phyloP scores from a whole-genome alignment of 768 basidiomycete species.

The Tephrocybe sp. region DNA sequence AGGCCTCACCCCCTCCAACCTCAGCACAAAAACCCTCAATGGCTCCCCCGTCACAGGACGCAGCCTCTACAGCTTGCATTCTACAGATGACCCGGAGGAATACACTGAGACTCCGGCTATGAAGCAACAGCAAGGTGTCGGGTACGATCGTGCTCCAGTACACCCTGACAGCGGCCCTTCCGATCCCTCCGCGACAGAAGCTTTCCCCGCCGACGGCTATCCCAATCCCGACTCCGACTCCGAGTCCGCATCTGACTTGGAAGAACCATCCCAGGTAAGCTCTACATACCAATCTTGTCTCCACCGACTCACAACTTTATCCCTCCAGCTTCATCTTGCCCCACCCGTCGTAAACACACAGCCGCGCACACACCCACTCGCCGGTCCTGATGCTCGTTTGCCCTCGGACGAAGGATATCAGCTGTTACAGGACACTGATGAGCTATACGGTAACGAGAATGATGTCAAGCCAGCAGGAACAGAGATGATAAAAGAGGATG shows the following conservation, averaged over 20 bases:
- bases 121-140: background rate
- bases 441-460: too few relatives aligned
- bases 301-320: background rate
- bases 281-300: background rate
- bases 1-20: constrained; percentile 3
- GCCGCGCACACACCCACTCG: constrained; percentile 19
- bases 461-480: too few relatives aligned
- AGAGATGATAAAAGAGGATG: too few relatives aligned
- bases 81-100: background rate
- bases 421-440: too few relatives aligned
- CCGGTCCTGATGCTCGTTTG: constrained; percentile 10
- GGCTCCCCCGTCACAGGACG: constrained; percentile 6
- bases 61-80: constrained; percentile 1
- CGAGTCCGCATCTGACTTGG: too few relatives aligned
- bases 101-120: background rate
- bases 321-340: too few relatives aligned
- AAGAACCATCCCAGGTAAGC: constrained; percentile 7
- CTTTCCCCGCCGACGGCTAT: too few relatives aligned
- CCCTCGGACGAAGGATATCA: constrained; percentile 14
- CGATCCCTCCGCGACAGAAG: too few relatives aligned
- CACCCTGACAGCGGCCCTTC: too few relatives aligned
- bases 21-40: constrained; percentile 14
- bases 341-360: constrained; percentile 12
- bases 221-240: too few relatives aligned
- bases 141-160: constrained; percentile 2